A percentile compares a stretch with the other conserved stretches of the same genome.
Conservation (phyloP, 192 early-diverging fungal species). For the Spizellomyces punctatus region DNA sequence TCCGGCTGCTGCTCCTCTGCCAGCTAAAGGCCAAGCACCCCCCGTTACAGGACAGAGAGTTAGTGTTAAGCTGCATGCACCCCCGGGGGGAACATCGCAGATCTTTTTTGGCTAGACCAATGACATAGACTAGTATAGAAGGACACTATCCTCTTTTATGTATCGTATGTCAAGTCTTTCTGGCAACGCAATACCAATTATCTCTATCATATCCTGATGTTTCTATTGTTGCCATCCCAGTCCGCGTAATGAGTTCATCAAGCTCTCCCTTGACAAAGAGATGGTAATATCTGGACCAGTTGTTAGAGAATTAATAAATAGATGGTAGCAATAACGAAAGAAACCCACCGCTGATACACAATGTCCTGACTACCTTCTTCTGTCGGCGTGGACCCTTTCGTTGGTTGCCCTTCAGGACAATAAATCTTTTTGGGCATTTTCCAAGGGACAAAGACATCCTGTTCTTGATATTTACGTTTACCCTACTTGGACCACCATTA, state of each 20-base stretch:
- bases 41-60: constrained; percentile 25
- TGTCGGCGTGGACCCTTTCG: constrained; percentile 9
- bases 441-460: constrained; percentile 97
- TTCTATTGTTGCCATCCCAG: constrained; percentile 58
- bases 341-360: constrained; percentile 38
- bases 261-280: constrained; percentile 87
- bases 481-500: constrained; percentile 38
- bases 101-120: constrained; percentile 23
- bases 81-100: constrained; percentile 21
- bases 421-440: constrained; percentile 61
- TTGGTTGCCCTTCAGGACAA: background rate
- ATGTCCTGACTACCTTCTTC: constrained; percentile 26
- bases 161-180: constrained; percentile 40
- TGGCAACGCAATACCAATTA: constrained; percentile 88
- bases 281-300: constrained; percentile 79
- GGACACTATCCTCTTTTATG: background rate
- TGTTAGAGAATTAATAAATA: constrained; percentile 1
- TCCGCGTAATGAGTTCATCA: constrained; percentile 61
- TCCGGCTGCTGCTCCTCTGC: background rate
- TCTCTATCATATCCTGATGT: constrained; percentile 90
- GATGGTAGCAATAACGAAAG: background rate
- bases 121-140: background rate
- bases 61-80: constrained; percentile 19
- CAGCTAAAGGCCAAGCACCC: constrained; percentile 2
- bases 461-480: constrained; percentile 80